Evolutionary conservation across 2,329 filamentous ascomycete species (phyloP).

Genomic region (Alternaria sp.): DNA sequence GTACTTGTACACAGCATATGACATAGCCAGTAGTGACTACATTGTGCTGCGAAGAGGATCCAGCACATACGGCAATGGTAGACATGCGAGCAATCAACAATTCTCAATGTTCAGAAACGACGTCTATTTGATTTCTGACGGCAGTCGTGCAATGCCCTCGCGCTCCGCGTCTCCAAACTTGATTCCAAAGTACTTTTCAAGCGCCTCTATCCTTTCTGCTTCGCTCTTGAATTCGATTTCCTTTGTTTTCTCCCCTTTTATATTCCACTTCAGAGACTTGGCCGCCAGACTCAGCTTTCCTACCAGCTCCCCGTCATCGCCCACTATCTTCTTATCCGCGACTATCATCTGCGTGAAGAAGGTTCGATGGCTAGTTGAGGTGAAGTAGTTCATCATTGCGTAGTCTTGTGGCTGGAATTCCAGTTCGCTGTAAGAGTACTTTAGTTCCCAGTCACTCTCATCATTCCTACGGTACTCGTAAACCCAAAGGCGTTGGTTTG

Average conservation of each 20-base stretch:
- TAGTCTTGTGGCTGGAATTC: conserved; percentile 50
- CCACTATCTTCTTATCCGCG: conserved; percentile 62
- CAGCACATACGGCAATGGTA: conserved; percentile 22
- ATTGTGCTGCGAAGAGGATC: neutral
- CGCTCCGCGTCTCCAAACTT: conserved; percentile 50
- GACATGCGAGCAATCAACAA: conserved; percentile 28
- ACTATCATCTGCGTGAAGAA: conserved; percentile 47
- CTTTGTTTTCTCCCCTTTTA: conserved; percentile 54
- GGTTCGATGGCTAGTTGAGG: conserved; percentile 43
- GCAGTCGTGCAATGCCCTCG: conserved; percentile 49
- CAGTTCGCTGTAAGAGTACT: conserved; percentile 68
- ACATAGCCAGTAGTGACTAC: conserved; percentile 1
- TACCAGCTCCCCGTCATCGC: conserved; percentile 45
- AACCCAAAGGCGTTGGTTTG: conserved; percentile 55
- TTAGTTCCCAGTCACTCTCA: conserved; percentile 64
- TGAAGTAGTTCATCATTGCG: conserved; percentile 46
- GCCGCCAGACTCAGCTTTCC: conserved; percentile 55
- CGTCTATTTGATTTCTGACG: conserved; percentile 46
- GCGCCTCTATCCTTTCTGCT: conserved; percentile 54
- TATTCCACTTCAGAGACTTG: conserved; percentile 57
- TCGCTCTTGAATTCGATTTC: conserved; percentile 55
- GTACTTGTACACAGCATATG: neutral
- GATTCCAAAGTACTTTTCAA: conserved; percentile 58
- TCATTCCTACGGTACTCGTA: conserved; percentile 51
- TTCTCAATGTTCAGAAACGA: conserved; percentile 12